Percentiles rank a stretch among this genome's conserved stretches.
Conservation (phyloP, 2,329 filamentous ascomycete species). For the Xylariaceae sp. region DNA sequence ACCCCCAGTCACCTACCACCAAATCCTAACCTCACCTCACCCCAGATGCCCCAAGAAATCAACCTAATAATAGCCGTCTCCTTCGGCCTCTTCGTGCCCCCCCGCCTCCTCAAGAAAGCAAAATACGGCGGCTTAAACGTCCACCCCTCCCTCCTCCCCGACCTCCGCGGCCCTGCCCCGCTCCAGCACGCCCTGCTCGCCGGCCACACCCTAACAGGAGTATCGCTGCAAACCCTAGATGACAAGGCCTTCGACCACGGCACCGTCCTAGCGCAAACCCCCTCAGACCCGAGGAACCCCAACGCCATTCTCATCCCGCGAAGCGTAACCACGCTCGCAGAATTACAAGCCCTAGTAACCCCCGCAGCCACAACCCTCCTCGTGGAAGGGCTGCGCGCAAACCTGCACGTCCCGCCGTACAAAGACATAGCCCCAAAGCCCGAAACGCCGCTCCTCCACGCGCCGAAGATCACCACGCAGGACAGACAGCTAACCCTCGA, state of each 20-base stretch:
- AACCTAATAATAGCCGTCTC: constrained; percentile 90
- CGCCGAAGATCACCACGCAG: constrained; percentile 66
- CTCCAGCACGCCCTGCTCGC: constrained; percentile 78
- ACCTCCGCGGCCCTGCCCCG: constrained; percentile 81
- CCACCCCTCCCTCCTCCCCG: constrained; percentile 85
- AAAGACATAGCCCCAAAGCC: constrained; percentile 30
- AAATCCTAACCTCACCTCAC: background rate
- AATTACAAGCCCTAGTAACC: constrained; percentile 53
- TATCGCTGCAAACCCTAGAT: constrained; percentile 85
- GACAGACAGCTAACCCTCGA: constrained; percentile 51
- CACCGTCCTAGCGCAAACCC: constrained; percentile 66
- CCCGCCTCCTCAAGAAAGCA: constrained; percentile 63
- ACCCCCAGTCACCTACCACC: background rate
- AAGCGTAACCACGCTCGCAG: constrained; percentile 42
- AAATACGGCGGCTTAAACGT: constrained; percentile 88
- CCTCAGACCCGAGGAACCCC: constrained; percentile 40
- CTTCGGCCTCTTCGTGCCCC: constrained; percentile 85
- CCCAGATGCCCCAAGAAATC: constrained; percentile 57
- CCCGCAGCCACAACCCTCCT: constrained; percentile 68
- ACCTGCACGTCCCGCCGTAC: constrained; percentile 61
- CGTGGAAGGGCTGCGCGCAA: constrained; percentile 56
- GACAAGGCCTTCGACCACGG: constrained; percentile 74
- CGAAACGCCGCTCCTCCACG: constrained; percentile 42
- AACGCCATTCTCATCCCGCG: constrained; percentile 52
- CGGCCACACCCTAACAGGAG: constrained; percentile 58